Conservation (phyloP, 2,329 filamentous ascomycete species). For the Aureobasidium sp. region DNA sequence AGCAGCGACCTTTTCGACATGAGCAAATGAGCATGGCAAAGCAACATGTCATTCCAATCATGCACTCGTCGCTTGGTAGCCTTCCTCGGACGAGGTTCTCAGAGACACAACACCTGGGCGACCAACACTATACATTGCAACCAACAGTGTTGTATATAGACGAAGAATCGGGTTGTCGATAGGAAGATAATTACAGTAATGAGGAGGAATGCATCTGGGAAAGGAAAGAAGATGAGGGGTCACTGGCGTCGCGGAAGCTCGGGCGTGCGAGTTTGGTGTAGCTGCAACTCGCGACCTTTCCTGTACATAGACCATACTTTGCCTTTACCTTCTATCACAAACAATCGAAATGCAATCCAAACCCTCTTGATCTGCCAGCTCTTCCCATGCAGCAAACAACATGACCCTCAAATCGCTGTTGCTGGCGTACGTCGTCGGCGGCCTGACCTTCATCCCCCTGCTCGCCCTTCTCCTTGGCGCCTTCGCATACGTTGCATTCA, state of each 20-base stretch:
- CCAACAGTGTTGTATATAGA: background rate
- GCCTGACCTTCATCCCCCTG: conserved; percentile 78
- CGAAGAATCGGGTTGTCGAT: background rate
- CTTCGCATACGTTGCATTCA: conserved; percentile 62
- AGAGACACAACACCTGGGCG: background rate
- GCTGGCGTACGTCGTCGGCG: conserved; percentile 73
- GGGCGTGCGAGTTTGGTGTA: background rate
- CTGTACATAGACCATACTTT: background rate
- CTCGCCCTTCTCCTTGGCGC: conserved; percentile 52
- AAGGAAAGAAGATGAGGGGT: conserved; percentile 7
- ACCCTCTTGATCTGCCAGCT: background rate
- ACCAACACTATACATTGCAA: background rate
- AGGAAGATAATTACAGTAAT: background rate
- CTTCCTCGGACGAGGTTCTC: background rate
- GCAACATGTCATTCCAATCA: background rate
- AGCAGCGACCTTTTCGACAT: conserved; percentile 10
- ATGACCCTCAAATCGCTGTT: conserved; percentile 49
- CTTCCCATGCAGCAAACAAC: background rate
- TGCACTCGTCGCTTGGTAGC: background rate
- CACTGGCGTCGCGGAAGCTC: conserved; percentile 4
- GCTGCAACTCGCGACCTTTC: background rate
- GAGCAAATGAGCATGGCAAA: background rate
- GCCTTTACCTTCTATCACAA: background rate
- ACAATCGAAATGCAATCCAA: background rate
- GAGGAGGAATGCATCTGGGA: background rate